Base-by-base conservation (phyloP, 176 grass and related monocot species). In the Sorghum bicolor region DNA sequence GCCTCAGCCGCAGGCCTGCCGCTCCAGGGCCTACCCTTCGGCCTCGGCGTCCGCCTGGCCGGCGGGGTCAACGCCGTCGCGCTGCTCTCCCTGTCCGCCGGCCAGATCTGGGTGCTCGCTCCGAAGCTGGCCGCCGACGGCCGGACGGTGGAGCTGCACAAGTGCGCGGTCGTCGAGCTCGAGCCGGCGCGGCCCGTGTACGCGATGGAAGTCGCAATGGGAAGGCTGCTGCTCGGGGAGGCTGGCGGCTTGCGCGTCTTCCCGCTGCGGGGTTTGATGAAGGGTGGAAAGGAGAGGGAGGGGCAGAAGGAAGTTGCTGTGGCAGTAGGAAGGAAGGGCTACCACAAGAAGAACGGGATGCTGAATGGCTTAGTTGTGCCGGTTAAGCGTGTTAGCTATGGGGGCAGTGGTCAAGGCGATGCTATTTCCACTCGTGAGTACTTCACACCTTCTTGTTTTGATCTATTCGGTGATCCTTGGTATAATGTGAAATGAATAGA, bases 91-190 rank as follows among this genome's bases (percentile, higher is more conserved):
- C 66, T 91, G n/a, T 81, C 85, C 64, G 86, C 83, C n/a, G 62
- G 62, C 1, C 93, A 99, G 89, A 99, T 99, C 93, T 99, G 96
- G 96, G 74, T 99, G 40, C 20, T 96, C 22, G 84, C 83, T 2
- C 84, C 86, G 19, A 90, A 47, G 70, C 71, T 88, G 70, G 63
- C 77, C 38, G 83, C 39, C 19, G 90, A 86, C 34, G 82, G 63
- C 52, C 50, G 68, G 19, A 89, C 83, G 12, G 86, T 96, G 32
- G 87, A 94, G 76, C 84, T 99, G 57, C 88, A 92, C 68, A 99
- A 99, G 88, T 96, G 91, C 10, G 93, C 91, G 0, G 93, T 96
- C 26, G 26, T 96, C 30, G 85, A 99, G 85, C 86, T 99, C 34
- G 74, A 91, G 77, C n/a, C 86, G 20, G 43, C 76, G 8, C 34